These are phyloP conservation scores for Aspergillus puulaauensis DNA, from an alignment of 2,329 filamentous ascomycete species.

Conservation along the genomic window DNA sequence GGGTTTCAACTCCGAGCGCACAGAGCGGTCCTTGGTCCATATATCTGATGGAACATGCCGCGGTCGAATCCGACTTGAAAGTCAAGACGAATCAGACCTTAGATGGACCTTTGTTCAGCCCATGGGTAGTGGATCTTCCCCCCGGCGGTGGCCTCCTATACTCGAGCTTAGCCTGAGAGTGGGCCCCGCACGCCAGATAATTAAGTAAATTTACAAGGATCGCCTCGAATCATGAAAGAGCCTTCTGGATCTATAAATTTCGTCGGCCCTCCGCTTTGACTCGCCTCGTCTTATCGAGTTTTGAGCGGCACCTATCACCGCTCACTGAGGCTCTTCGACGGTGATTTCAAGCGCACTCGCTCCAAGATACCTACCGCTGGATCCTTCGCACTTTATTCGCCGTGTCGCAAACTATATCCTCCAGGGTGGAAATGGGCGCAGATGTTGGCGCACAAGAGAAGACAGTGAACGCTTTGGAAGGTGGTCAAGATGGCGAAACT, in stretches of 20 bases:
- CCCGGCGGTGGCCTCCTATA: slow-evolving; percentile 3
- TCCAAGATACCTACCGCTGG: neutral
- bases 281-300: neutral
- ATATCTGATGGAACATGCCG: neutral
- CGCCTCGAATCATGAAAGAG: neutral
- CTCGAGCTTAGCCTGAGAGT: slow-evolving; percentile 15
- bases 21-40: neutral
- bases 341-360: neutral
- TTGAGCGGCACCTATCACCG: neutral
- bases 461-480: slow-evolving; percentile 7
- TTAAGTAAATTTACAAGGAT: neutral
- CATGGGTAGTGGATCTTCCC: neutral
- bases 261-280: neutral
- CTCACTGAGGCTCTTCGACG: neutral
- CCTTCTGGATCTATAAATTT: slow-evolving; percentile 2
- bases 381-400: neutral
- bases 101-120: neutral
- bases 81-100: neutral
- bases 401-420: neutral
- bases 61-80: neutral
- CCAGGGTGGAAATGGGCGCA: slow-evolving; percentile 15
- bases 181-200: slow-evolving; percentile 2
- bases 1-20: neutral
- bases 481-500: slow-evolving; percentile 17
- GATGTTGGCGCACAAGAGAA: slow-evolving; percentile 28